Evolutionary conservation across 495 filamentous ascomycete genomes (phyloP), one percentile per base, ranked within the genome.

Genomic region (Penicillium samsonianum): DNA sequence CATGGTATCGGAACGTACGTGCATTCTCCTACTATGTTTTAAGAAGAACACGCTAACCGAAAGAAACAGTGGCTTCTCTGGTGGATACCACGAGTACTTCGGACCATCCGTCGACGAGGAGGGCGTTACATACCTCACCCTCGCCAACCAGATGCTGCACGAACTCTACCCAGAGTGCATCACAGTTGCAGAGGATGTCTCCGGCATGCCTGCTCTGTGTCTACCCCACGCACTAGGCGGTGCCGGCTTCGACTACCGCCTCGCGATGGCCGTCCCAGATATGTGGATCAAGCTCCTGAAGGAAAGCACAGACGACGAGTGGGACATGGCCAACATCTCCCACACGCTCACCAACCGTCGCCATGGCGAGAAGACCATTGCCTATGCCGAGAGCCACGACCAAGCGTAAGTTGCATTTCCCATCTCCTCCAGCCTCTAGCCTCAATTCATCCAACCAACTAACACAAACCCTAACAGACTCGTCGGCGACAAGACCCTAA

Each of bases 231-330:
- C 87, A 0, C 79, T 97, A 7, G 94, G 94, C 16, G 94, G 94
- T 38, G 84, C 96, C 57, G 94, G 94, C 14, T 98, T 98, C 70
- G 94, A 98, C 74, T 98, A 98, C 74, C 84, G 94, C 62, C 86
- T 98, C 19, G 94, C 91, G 46, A 98, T 98, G 94, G 94, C 94
- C 10, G 87, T 98, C 63, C 94, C 94, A 14, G 94, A 98, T 73
- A 88, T 98, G 88, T 98, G 94, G 82, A 98, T 98, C 82, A 98
- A 98, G 76, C 87, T 91, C 67, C 76, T 98, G 50, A 98, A 98
- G 72, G 95, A 98, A 72, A 88, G 90, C 73, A 78, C 87, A 58
- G 94, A 98, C 63, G 83, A 86, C 63, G 89, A 96, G 9, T 98
- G 94, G 94, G 90, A 98, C 65, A 90, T 98, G 65, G 87, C 84